Conservation (phyloP, 257 asterid genomes). For the Plantago elongata region DNA sequence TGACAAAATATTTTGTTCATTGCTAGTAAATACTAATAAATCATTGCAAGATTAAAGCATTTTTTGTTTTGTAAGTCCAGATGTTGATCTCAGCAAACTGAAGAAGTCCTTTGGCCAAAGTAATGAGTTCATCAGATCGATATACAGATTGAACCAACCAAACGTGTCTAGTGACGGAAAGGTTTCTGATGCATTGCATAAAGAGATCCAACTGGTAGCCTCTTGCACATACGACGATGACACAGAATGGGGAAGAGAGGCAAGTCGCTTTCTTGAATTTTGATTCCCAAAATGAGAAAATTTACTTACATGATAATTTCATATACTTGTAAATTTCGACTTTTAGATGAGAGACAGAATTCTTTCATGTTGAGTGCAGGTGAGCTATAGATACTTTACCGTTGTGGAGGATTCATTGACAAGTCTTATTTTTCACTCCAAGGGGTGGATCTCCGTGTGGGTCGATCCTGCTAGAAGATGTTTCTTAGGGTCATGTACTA, state of each 20-base stretch:
- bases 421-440: constrained; percentile 39
- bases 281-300: neutral
- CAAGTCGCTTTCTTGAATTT: constrained; percentile 14
- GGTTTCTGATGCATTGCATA: constrained; percentile 16
- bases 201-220: constrained; percentile 39
- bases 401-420: constrained; percentile 55
- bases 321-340: no score
- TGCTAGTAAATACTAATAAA: neutral
- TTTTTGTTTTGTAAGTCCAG: constrained; percentile 21
- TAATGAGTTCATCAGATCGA: constrained; percentile 42
- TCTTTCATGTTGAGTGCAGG: constrained; percentile 26
- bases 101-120: constrained; percentile 48
- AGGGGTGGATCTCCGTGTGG: constrained; percentile 50
- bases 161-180: constrained; percentile 20
- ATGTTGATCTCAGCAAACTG: constrained; percentile 30
- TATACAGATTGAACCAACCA: constrained; percentile 20
- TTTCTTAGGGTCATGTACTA: constrained; percentile 44
- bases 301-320: neutral
- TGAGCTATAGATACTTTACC: constrained; percentile 41
- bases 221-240: constrained; percentile 43
- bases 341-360: neutral
- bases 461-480: constrained; percentile 37
- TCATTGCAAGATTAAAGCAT: neutral
- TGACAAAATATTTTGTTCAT: neutral
- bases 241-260: constrained; percentile 61